phyloP scores from a whole-genome alignment of 257 asterid genomes.

The Nicotiana tomentosiformis region DNA sequence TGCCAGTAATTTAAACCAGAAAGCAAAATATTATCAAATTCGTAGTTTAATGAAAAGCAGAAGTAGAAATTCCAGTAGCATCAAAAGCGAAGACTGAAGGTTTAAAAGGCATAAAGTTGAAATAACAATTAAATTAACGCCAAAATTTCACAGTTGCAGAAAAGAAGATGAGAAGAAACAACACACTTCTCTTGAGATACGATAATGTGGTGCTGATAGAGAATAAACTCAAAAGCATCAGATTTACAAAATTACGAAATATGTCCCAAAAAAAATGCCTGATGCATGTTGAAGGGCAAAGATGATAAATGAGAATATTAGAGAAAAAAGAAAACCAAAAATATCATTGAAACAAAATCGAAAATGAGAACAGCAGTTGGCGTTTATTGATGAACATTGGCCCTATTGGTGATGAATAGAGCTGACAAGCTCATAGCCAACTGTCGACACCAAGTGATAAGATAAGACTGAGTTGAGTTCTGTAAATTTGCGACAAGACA shows the following conservation, averaged over 20 bases:
- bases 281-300: neutral
- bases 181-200: neutral
- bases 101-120: neutral
- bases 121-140: neutral
- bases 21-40: neutral
- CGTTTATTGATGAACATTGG: neutral
- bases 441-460: neutral
- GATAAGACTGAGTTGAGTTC: neutral
- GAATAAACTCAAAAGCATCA: neutral
- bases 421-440: neutral
- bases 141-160: neutral
- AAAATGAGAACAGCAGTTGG: neutral
- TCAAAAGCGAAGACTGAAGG: neutral
- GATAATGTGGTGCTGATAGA: neutral
- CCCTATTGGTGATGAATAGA: neutral
- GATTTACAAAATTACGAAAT: neutral
- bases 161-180: neutral
- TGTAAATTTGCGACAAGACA: neutral
- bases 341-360: neutral
- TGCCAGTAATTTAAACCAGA: neutral
- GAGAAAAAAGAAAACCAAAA: neutral
- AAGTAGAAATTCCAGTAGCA: neutral
- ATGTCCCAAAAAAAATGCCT: neutral
- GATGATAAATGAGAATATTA: neutral
- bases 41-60: neutral